Evolutionary conservation across 2,329 filamentous ascomycete genomes (phyloP).

Genomic region (Sarocladium kiliense): DNA sequence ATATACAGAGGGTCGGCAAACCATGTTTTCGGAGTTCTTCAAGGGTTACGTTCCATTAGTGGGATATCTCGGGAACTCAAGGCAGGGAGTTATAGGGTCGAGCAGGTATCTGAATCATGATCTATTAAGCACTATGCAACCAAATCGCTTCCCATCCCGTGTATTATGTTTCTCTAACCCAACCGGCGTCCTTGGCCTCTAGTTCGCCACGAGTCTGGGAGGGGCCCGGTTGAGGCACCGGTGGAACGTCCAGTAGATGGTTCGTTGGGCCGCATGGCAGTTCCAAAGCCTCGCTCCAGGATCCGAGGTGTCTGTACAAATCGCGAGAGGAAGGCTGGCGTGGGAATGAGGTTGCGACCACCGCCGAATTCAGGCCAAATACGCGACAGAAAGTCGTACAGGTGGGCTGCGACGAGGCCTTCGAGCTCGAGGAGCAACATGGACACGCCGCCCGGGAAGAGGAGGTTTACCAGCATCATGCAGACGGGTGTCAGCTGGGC

Average conservation of each 20-base stretch:
- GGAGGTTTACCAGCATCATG: slow-evolving; percentile 69
- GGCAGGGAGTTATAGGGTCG: not conserved
- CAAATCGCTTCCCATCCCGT: not conserved
- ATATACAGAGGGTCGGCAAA: not conserved
- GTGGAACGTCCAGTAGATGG: slow-evolving; percentile 33
- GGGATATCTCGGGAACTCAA: not conserved
- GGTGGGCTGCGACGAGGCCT: slow-evolving; percentile 81
- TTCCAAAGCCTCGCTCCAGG: slow-evolving; percentile 38
- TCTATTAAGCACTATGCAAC: not conserved
- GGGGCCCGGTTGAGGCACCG: slow-evolving; percentile 39
- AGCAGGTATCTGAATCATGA: slow-evolving; percentile 5
- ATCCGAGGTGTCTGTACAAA: slow-evolving; percentile 48
- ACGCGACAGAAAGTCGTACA: slow-evolving; percentile 84
- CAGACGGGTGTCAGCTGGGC: slow-evolving; percentile 76
- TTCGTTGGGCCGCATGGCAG: slow-evolving; percentile 42
- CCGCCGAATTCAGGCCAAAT: slow-evolving; percentile 87
- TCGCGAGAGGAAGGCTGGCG: slow-evolving; percentile 65
- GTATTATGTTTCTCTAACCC: slow-evolving; percentile 32
- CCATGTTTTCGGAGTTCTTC: not conserved
- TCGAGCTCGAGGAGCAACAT: slow-evolving; percentile 60
- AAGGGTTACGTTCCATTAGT: not conserved
- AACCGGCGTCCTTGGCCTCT: slow-evolving; percentile 59
- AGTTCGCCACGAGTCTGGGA: slow-evolving; percentile 60
- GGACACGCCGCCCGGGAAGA: slow-evolving; percentile 54
- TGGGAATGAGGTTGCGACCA: slow-evolving; percentile 69